A percentile compares a stretch with the other conserved stretches of the same genome.
Conservation (phyloP, 2,329 filamentous ascomycete genomes). For the Neonectria punicea region DNA sequence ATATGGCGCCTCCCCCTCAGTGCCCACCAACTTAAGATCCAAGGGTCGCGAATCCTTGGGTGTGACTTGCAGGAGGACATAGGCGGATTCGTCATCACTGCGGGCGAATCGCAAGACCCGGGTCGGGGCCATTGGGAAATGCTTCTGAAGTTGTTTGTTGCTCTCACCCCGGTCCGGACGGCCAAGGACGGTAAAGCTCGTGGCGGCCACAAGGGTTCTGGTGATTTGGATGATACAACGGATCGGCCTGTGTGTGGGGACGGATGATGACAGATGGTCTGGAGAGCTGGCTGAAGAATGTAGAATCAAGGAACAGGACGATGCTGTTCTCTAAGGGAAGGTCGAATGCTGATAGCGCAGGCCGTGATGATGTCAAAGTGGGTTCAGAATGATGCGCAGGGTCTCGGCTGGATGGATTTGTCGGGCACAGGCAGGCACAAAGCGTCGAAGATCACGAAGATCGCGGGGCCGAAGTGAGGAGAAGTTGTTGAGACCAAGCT, state of each 20-base stretch:
- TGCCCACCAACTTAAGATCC: slow-evolving; percentile 74
- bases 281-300: slow-evolving; percentile 23
- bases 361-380: not conserved
- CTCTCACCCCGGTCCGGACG: slow-evolving; percentile 11
- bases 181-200: slow-evolving; percentile 2
- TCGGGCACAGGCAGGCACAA: not conserved
- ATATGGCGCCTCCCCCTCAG: slow-evolving; percentile 73
- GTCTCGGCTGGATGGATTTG: slow-evolving; percentile 7
- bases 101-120: slow-evolving; percentile 68
- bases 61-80: slow-evolving; percentile 70
- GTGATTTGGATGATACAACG: slow-evolving; percentile 19
- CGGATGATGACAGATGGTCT: slow-evolving; percentile 31
- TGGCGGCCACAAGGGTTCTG: slow-evolving; percentile 12
- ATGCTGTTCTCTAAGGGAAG: not conserved
- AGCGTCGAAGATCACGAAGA: not conserved
- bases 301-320: not conserved
- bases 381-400: slow-evolving; percentile 12
- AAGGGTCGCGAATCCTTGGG: slow-evolving; percentile 62
- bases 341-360: slow-evolving; percentile 27
- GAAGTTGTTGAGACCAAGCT: slow-evolving; percentile 2
- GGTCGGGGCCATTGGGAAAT: slow-evolving; percentile 37
- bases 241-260: slow-evolving; percentile 23
- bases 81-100: slow-evolving; percentile 61
- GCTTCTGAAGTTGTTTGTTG: slow-evolving; percentile 17
- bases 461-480: not conserved